These are phyloP conservation scores for Zizania latifolia DNA, from an alignment of 176 grass and related monocot genomes.

Conservation along the genomic window DNA sequence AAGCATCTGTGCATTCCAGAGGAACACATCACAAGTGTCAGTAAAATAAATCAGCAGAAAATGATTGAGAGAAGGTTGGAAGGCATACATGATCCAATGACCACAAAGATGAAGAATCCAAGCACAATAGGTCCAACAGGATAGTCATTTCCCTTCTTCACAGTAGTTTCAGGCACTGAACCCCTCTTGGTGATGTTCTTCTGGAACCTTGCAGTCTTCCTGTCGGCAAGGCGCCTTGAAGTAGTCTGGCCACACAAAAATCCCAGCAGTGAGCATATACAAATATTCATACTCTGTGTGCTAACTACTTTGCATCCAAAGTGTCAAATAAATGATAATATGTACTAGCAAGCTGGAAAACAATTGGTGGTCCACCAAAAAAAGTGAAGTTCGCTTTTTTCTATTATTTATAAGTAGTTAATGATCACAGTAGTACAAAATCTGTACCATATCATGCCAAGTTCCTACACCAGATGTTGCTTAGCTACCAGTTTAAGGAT, in stretches of 20 bases:
- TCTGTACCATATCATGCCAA: too few species aligned
- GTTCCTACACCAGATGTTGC: not conserved
- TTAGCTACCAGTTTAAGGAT: not conserved
- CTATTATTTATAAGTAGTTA: not conserved
- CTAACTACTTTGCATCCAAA: not conserved
- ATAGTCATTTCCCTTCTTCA: constrained; percentile 60
- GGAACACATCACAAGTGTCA: not conserved
- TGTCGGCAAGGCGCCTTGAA: constrained; percentile 53
- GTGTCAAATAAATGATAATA: not conserved
- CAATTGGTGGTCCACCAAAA: not conserved
- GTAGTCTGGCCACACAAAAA: constrained; percentile 44
- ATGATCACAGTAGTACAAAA: not conserved
- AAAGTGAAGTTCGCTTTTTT: not conserved
- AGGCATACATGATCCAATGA: constrained; percentile 61
- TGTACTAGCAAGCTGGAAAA: not conserved
- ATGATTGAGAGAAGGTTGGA: not conserved
- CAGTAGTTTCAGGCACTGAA: constrained; percentile 47
- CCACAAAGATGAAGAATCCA: constrained; percentile 62
- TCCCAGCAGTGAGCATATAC: not conserved
- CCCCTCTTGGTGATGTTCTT: constrained; percentile 68
- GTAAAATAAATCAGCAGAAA: not conserved
- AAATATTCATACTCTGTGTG: not conserved
- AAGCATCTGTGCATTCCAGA: not conserved
- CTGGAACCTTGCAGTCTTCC: constrained; percentile 59
- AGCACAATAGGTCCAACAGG: constrained; percentile 55